Evolutionary conservation across 257 asterid genomes (phyloP), one percentile per base, ranked within the genome.

Genomic region (Coffea eugenioides): DNA sequence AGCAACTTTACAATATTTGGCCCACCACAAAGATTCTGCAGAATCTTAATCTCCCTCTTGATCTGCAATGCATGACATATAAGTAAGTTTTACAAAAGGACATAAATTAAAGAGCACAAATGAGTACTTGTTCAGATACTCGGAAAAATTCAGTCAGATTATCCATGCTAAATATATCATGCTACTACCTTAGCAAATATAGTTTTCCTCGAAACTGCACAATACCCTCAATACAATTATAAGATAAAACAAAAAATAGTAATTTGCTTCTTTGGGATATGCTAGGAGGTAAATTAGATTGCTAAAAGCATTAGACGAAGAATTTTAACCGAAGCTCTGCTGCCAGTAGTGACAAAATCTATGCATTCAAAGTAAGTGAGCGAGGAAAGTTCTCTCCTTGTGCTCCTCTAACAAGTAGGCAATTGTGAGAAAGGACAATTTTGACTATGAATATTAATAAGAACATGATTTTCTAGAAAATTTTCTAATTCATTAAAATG

Each of bases 1-100:
- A 93, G 93, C 95, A 95, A 85, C 90, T 94, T 92, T 88, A 94
- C 97, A 83, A 94, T 91, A 87, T 94, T 94, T 65, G 96, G 97
- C 77, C 97, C 98, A 36, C 97, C 98, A 80, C 91, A 93, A 39
- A 93, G 97, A 86, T 91, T 91, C 90, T 95, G 97, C 16, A 93
- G 88, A 79, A 95, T 93, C 83, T 93, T 95, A 74, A 93, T 92
- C 92, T 95, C 98, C 93, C 98, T 89, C 86, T 91, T 91, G 86
- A 95, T 91, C 97, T 95, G 95, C 92, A 89, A 65, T 74, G 71
- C 70, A 76, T 36, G 69, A 57, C 71, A 79, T 23, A 41, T 18
- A 67, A 62, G 70, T 75, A 79, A 86, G 83, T 71, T 70, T 31
- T 54, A 49, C 31, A 27, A 3, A 49, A 36, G 7, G 48, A 46